Base-by-base conservation (phyloP, 2,329 filamentous ascomycete species). In the Shiraia sp. region DNA sequence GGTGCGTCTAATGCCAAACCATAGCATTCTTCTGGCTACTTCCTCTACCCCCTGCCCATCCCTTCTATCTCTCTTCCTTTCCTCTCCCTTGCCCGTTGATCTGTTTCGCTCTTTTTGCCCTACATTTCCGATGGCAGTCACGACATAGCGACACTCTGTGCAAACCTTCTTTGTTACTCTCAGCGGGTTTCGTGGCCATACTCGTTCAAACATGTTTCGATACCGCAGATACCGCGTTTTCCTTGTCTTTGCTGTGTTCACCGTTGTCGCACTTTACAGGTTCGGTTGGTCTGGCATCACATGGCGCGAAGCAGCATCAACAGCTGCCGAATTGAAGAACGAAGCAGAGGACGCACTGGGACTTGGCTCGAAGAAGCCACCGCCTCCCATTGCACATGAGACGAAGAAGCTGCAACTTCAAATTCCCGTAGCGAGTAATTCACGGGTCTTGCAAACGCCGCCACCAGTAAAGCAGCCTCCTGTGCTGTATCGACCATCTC, bases 191-290 rank as follows among this genome's bases (percentile, higher is more conserved):
- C n/a, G n/a, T n/a, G n/a, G n/a, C n/a, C 29, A 30, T 40, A 26
- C 31, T 42, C 35, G 35, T 38, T 38, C 17, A 44, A 44, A 40
- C 56, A 82, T 86, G 77, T 66, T 80, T 43, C 79, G 83, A 36
- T 75, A 79, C 49, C 70, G 84, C 55, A 75, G 82, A 61, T 85
- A 85, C 59, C 79, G 83, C 45, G 72, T 83, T 42, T 82, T 85
- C 47, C 64, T 81, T 24, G 61, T 81, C 47, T 77, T 78, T 54
- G 76, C 81, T 40, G 66, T 79, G 47, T 63, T 83, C 42, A 66
- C 81, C 35, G 66, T 82, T 35, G 71, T 85, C 46, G 72, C 74
- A 3, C 63, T 82, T 38, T 74, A 81, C 55, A 76, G 77, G 51
- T 80, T 81, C 49, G 65, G 71, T 24, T 68, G 69, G 34, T 72